These are phyloP conservation scores for Calvatia gigantea DNA, from an alignment of 768 basidiomycete species.

Conservation along the genomic window DNA sequence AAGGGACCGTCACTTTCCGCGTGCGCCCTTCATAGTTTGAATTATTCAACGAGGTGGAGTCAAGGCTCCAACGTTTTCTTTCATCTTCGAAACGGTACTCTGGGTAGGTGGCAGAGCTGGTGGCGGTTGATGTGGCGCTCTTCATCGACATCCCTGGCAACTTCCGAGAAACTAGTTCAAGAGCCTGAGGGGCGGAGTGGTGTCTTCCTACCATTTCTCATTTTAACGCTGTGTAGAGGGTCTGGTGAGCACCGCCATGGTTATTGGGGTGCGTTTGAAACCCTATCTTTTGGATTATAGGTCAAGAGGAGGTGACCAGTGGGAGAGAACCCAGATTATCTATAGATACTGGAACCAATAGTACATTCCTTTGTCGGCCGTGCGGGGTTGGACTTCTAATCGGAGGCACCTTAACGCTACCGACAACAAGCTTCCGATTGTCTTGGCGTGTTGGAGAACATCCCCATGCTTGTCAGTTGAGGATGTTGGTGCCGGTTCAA, in stretches of 20 bases:
- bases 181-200: neutral
- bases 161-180: neutral
- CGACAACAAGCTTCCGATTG: neutral
- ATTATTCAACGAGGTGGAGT: neutral
- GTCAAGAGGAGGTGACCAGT: neutral
- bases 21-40: neutral
- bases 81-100: neutral
- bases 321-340: constrained; percentile 3
- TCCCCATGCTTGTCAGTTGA: neutral
- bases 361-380: constrained; percentile 2
- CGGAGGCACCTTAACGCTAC: neutral
- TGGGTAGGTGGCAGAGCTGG: neutral
- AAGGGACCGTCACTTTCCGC: neutral
- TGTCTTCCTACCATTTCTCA: neutral
- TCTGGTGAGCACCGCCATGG: neutral
- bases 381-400: neutral
- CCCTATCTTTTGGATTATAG: constrained; percentile 9
- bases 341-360: constrained; percentile 3
- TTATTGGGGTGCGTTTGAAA: neutral
- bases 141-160: neutral
- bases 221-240: neutral
- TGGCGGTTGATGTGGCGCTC: neutral
- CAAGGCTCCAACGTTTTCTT: neutral
- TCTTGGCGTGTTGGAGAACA: neutral
- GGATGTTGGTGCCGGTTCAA: neutral